Conservation (phyloP, 495 filamentous ascomycete genomes). For the Neurospora sp. region DNA sequence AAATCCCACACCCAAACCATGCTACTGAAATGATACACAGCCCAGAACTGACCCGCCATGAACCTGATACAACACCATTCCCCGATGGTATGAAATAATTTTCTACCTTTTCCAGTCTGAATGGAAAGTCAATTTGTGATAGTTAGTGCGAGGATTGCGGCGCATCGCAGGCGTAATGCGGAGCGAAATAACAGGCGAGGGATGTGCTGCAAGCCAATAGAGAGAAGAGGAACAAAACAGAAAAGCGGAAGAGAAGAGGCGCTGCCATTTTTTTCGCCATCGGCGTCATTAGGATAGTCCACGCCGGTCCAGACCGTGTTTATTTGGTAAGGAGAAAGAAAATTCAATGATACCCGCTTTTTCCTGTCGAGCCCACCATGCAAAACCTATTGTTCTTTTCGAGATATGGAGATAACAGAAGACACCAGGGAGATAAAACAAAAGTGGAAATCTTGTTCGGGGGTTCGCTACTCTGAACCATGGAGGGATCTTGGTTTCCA, state of each 20-base stretch:
- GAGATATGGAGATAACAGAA: not conserved
- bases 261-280: slow-evolving; percentile 4
- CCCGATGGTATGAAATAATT: not conserved
- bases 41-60: not conserved
- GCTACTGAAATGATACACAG: not conserved
- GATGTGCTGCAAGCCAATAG: not conserved
- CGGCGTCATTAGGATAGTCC: slow-evolving; percentile 16
- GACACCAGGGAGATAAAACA: not conserved
- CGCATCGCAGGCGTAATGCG: not conserved
- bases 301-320: slow-evolving; percentile 19
- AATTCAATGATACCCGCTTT: not conserved
- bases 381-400: not conserved
- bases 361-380: not conserved
- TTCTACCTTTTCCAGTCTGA: slow-evolving; percentile 4
- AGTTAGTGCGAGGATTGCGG: not conserved
- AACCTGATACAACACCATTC: not conserved
- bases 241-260: slow-evolving; percentile 9
- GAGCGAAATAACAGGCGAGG: slow-evolving; percentile 1
- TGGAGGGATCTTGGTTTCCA: not conserved
- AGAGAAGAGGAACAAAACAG: not conserved
- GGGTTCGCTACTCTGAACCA: not conserved
- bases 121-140: not conserved
- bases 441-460: not conserved
- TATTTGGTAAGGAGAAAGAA: slow-evolving; percentile 15
- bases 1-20: not conserved